Conservation (phyloP, 108 stramenopile species). For the Conticribra weissflogii region DNA sequence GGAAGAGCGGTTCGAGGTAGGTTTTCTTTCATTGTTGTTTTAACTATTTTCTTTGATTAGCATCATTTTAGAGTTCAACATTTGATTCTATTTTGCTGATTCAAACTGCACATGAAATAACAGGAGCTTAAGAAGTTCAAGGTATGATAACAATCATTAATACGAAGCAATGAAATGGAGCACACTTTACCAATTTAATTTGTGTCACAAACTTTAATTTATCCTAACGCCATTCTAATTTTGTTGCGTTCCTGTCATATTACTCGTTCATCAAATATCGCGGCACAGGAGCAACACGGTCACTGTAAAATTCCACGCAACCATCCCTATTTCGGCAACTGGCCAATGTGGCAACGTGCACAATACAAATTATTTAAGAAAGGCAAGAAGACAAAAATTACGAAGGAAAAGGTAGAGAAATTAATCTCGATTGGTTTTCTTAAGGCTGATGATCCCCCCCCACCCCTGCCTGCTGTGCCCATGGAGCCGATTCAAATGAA, state of each 20-base stretch:
- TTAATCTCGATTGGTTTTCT: constrained; percentile 58
- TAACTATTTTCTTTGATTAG: no score
- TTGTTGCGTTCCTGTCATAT: not conserved
- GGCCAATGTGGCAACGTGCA: constrained; percentile 56
- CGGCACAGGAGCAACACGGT: constrained; percentile 38
- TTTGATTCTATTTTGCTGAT: not conserved
- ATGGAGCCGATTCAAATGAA: no score
- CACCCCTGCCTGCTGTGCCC: not conserved
- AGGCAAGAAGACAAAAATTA: constrained; percentile 50
- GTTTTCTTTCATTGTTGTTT: not conserved
- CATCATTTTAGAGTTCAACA: no score
- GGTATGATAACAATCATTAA: no score
- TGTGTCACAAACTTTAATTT: no score
- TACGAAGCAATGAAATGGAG: no score
- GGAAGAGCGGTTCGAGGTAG: constrained; percentile 52
- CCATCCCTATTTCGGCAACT: constrained; percentile 46
- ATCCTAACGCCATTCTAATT: no score
- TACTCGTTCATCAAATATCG: no score
- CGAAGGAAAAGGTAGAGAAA: constrained; percentile 51
- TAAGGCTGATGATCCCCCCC: constrained; percentile 1
- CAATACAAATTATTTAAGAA: constrained; percentile 54
- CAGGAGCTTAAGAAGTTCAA: constrained; percentile 30
- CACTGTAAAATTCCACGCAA: constrained; percentile 40
- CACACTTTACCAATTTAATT: no score
- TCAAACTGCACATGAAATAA: no score